A percentile compares a stretch with the other conserved stretches of the same genome.
Conservation (phyloP, 2,329 filamentous ascomycete species). For the Nemania abortiva region DNA sequence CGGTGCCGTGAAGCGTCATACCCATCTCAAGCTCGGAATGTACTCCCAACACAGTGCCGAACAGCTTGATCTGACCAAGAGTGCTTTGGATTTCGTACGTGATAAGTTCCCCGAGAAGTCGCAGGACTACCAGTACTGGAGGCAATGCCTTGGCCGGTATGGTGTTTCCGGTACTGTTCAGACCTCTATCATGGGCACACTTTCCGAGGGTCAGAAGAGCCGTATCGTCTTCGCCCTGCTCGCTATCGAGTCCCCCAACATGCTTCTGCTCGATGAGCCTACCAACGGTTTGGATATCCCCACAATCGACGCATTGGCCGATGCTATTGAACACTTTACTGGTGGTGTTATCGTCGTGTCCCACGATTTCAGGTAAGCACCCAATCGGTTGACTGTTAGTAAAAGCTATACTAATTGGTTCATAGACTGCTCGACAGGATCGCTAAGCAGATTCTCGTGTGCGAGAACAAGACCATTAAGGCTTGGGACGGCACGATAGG, state of each 20-base stretch:
- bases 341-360: constrained; percentile 98
- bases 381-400: neutral
- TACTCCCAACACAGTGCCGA: constrained; percentile 99
- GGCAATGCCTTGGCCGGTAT: constrained; percentile 95
- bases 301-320: constrained; percentile 96
- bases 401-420: constrained; percentile 38
- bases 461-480: constrained; percentile 95
- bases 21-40: constrained; percentile 96
- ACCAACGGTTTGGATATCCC: constrained; percentile 99
- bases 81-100: constrained; percentile 94
- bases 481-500: constrained; percentile 90
- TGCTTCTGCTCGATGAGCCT: constrained; percentile 97
- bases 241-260: constrained; percentile 96
- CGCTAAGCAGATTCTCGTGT: constrained; percentile 99
- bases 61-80: constrained; percentile 98
- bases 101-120: constrained; percentile 91
- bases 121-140: constrained; percentile 99
- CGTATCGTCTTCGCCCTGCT: constrained; percentile 98
- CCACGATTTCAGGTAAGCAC: constrained; percentile 94
- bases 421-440: constrained; percentile 96
- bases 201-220: constrained; percentile 97
- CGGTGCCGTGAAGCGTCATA: constrained; percentile 89
- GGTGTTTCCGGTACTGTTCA: constrained; percentile 93
- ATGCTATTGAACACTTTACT: constrained; percentile 95
- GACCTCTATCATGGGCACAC: constrained; percentile 96